phyloP scores from a whole-genome alignment of 306 rosid genomes.

The Chamaecrista fasciculata region DNA sequence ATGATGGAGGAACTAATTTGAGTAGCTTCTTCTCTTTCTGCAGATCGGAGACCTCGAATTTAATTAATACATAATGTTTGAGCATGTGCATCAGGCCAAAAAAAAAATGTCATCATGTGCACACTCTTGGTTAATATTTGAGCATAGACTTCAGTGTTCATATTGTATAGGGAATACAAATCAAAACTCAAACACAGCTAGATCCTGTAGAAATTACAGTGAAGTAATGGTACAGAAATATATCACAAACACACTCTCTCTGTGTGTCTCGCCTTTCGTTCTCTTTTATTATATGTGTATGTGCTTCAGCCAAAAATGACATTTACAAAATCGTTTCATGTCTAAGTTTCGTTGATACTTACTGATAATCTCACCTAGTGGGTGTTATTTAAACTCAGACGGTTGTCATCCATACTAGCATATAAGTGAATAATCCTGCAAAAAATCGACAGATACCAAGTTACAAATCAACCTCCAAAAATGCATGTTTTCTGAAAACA shows the following conservation, averaged over 20 bases:
- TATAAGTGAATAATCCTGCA: conserved; percentile 43
- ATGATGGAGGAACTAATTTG: neutral
- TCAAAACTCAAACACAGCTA: conserved; percentile 17
- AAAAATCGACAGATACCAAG: neutral
- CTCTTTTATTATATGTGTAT: neutral
- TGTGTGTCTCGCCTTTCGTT: too few relatives aligned
- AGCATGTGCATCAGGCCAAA: too few relatives aligned
- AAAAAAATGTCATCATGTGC: neutral
- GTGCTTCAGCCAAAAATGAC: conserved; percentile 18
- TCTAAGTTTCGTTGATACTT: neutral
- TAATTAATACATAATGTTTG: too few relatives aligned
- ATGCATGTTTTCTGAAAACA: too few relatives aligned
- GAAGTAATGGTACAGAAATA: neutral
- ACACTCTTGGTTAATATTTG: neutral
- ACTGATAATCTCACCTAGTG: neutral
- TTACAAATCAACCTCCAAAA: neutral
- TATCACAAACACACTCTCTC: too few relatives aligned
- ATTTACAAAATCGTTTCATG: conserved; percentile 21
- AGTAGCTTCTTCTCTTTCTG: neutral
- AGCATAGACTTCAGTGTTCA: neutral
- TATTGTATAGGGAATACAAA: conserved; percentile 23
- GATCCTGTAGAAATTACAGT: neutral
- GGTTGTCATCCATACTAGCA: conserved; percentile 40
- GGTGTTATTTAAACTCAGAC: conserved; percentile 18
- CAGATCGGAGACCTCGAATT: too few relatives aligned